Evolutionary conservation across 768 basidiomycete species (phyloP).

Genomic region (Postia placenta): DNA sequence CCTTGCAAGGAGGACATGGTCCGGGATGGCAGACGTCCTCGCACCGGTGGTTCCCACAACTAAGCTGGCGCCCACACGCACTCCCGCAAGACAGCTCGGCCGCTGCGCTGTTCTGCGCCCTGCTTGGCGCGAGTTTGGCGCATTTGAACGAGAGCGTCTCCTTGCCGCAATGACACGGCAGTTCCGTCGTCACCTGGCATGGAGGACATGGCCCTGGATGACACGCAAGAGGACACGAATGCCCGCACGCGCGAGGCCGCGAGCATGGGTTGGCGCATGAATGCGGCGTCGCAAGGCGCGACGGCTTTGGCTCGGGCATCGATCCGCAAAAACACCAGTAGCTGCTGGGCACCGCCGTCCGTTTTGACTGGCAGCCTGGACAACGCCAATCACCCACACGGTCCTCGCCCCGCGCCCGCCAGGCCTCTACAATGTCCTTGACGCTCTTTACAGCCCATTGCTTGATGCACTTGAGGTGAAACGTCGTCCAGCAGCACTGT

Average conservation of each 20-base stretch:
- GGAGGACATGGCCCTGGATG: slow-evolving; percentile 98
- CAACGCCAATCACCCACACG: slow-evolving; percentile 83
- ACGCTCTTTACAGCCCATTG: slow-evolving; percentile 85
- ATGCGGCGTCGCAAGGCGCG: slow-evolving; percentile 67
- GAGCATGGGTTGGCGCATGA: slow-evolving; percentile 71
- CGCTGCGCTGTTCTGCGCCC: slow-evolving; percentile 12
- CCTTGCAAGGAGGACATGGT: slow-evolving; percentile 58
- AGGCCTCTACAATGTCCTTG: slow-evolving; percentile 67
- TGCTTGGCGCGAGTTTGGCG: slow-evolving; percentile 31
- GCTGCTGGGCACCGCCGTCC: too few species aligned
- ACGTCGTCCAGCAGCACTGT: slow-evolving; percentile 84
- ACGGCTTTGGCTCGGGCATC: slow-evolving; percentile 63
- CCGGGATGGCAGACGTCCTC: slow-evolving; percentile 69
- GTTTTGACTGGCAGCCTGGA: slow-evolving; percentile 88
- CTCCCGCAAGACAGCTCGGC: slow-evolving; percentile 32
- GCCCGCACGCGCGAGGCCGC: slow-evolving; percentile 59
- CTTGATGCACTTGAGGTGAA: slow-evolving; percentile 85
- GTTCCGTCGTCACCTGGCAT: slow-evolving; percentile 71
- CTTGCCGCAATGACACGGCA: slow-evolving; percentile 75
- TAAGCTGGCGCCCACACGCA: slow-evolving; percentile 39
- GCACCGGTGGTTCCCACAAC: slow-evolving; percentile 73
- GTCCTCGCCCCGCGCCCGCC: slow-evolving; percentile 63
- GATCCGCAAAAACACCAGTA: slow-evolving; percentile 88
- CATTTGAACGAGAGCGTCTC: slow-evolving; percentile 54
- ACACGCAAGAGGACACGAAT: slow-evolving; percentile 79